Evolutionary conservation across 768 basidiomycete species (phyloP).

Genomic region (Baorangia bicolor): DNA sequence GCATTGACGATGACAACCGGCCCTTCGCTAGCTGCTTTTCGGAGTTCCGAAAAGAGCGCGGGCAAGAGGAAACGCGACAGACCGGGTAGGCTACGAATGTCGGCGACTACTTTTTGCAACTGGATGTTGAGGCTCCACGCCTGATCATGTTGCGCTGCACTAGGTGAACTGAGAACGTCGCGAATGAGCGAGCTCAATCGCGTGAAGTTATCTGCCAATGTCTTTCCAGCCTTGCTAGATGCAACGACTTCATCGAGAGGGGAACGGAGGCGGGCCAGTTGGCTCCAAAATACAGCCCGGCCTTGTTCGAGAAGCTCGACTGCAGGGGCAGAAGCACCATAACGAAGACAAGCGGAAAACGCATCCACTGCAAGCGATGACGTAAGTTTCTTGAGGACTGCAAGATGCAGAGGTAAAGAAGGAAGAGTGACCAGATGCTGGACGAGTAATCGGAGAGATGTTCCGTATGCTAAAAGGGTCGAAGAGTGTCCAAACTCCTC

Average conservation of each 20-base stretch:
- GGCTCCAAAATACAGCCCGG: not conserved
- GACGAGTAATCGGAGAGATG: not conserved
- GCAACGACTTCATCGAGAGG: not conserved
- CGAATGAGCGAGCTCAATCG: not conserved
- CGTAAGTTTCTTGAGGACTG: not conserved
- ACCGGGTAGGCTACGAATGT: not conserved
- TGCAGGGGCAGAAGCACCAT: constrained; percentile 7
- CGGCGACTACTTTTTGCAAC: not conserved
- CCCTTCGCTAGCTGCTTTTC: not conserved
- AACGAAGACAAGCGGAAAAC: constrained; percentile 11
- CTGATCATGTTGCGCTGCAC: not conserved
- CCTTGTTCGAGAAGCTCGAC: constrained; percentile 27
- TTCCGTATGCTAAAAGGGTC: constrained; percentile 2
- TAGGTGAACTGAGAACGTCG: not conserved
- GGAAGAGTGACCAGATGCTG: not conserved
- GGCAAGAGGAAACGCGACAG: not conserved
- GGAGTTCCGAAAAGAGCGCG: not conserved
- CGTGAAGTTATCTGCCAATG: not conserved
- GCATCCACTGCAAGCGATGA: constrained; percentile 10
- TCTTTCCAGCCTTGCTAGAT: not conserved
- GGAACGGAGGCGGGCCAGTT: not conserved
- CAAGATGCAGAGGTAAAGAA: not conserved
- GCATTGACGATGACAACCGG: not conserved
- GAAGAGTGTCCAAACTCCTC: not conserved
- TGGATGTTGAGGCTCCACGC: not conserved